Percentiles rank a stretch among this genome's conserved stretches.
These are phyloP conservation scores for Lactarius hengduanensis DNA, from an alignment of 768 basidiomycete genomes.

Conservation along the genomic window DNA sequence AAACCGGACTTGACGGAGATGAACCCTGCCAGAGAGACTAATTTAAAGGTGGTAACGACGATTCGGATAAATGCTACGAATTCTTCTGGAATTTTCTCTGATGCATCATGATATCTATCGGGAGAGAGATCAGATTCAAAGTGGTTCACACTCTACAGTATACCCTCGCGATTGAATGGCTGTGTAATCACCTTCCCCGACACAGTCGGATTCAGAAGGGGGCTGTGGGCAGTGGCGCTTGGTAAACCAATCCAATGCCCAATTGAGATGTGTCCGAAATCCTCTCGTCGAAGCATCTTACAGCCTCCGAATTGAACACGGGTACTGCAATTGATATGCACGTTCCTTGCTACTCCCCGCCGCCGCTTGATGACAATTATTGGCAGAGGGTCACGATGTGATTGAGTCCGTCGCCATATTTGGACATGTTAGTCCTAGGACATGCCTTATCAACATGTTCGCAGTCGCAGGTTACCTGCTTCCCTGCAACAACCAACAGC, in stretches of 20 bases:
- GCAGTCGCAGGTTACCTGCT: neutral
- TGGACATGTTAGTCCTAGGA: neutral
- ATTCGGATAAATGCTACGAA: neutral
- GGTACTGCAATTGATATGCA: neutral
- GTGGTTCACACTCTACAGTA: neutral
- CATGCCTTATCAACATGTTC: conserved; percentile 7
- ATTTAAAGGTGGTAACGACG: conserved; percentile 12
- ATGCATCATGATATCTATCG: neutral
- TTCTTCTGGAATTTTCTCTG: conserved; percentile 8
- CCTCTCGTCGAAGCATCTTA: neutral
- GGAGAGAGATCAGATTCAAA: neutral
- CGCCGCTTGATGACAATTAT: conserved; percentile 2
- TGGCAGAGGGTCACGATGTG: neutral
- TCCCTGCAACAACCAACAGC: neutral
- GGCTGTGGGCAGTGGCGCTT: neutral
- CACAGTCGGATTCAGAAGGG: neutral
- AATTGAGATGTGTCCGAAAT: neutral
- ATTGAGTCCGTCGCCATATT: neutral
- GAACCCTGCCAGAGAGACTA: neutral
- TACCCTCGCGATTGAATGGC: neutral
- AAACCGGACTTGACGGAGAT: conserved; percentile 23
- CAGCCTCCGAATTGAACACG: neutral
- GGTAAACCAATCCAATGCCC: neutral
- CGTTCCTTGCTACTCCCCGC: neutral
- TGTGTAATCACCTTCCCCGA: neutral